Base-by-base conservation (phyloP, 345 rosid genomes). In the Arabis hirsuta region DNA sequence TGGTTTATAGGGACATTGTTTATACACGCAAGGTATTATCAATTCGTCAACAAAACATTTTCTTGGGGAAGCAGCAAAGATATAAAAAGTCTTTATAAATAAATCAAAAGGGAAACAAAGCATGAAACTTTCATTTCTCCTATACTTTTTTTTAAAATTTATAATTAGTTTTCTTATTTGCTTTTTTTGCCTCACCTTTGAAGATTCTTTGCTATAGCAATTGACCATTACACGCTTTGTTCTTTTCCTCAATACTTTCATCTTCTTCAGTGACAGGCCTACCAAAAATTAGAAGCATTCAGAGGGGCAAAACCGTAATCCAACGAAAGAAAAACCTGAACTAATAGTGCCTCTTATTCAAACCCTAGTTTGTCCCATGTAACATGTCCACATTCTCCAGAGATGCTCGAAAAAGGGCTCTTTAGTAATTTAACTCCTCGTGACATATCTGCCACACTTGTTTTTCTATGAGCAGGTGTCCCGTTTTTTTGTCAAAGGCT, bases 361-460 rank as follows among this genome's bases (percentile, higher is more conserved):
- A 45, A 45, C 42, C 67, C 67, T 62, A 62, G 42, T 60, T 26
- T 62, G 67, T 62, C 67, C 14, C 13, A 14, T 45, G 24, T 45
- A 20, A 8, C 16, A 7, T 47, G 55, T 63, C 56, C 20, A 55
- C 13, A 60, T 4, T 41, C 65, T 62, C 42, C 56, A 47, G 47
- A 63, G 45, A 63, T 63, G 44, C 31, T 47, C 43, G 9, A 3
- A 19, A 32, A 62, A 7, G 68, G 68, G 6, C 8, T 31, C 29
- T 47, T 34, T 32, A 34, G 55, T 63, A 63, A 47, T 46, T 62
- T 46, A 7, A 16, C n/a, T 1, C 67, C 54, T 62, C 44, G 44
- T 47, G 56, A 32, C 55, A 32, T 31, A 63, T 32, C 44, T 63
- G 55, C 45, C 68, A 31, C 55, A 48, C 55, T 16, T 29, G 24